Evolutionary conservation across 2,329 filamentous ascomycete genomes (phyloP).

Genomic region (Trichoderma semiorbis): DNA sequence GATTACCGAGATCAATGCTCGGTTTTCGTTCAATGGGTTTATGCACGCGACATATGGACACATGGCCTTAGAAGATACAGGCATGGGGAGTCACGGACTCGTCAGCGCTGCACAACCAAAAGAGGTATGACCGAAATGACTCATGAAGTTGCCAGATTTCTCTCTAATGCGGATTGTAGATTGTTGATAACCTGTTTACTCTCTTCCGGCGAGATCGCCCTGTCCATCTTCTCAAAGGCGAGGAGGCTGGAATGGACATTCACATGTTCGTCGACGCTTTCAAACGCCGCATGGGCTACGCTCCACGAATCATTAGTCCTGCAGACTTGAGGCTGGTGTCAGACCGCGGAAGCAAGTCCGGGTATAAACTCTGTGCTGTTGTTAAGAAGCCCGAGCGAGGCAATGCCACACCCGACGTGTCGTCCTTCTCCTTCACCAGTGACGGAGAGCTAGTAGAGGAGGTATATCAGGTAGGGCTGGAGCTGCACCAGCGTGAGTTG

Average conservation of each 20-base stretch:
- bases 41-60: slow-evolving; percentile 32
- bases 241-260: slow-evolving; percentile 38
- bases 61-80: slow-evolving; percentile 25
- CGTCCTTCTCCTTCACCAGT: slow-evolving; percentile 19
- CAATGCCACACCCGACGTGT: background rate
- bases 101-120: slow-evolving; percentile 26
- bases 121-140: slow-evolving; percentile 20
- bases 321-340: slow-evolving; percentile 33
- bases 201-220: slow-evolving; percentile 31
- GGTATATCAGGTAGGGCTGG: slow-evolving; percentile 37
- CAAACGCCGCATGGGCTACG: slow-evolving; percentile 28
- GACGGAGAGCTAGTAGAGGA: slow-evolving; percentile 31
- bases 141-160: background rate
- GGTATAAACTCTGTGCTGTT: slow-evolving; percentile 32
- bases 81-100: slow-evolving; percentile 19
- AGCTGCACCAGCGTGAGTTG: slow-evolving; percentile 39
- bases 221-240: slow-evolving; percentile 37
- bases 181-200: slow-evolving; percentile 30
- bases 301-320: slow-evolving; percentile 34
- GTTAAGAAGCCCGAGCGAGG: background rate
- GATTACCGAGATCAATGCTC: slow-evolving; percentile 41
- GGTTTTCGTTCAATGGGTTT: slow-evolving; percentile 40
- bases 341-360: slow-evolving; percentile 23
- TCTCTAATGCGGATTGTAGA: slow-evolving; percentile 21
- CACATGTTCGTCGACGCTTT: slow-evolving; percentile 35